Conservation (phyloP, 441 rosid genomes). For the Jatropha multifida region DNA sequence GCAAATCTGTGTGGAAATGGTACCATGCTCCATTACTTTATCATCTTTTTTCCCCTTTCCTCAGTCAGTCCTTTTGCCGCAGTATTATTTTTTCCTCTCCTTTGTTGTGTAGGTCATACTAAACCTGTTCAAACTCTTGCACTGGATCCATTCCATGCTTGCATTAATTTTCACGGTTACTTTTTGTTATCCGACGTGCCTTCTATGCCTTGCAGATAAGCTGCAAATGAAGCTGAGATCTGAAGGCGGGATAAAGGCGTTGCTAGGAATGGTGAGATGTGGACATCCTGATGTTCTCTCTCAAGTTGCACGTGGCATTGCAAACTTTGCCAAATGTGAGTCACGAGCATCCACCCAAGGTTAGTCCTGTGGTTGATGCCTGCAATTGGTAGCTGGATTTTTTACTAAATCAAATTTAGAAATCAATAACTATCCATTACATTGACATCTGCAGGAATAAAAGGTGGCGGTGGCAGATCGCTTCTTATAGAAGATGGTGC, state of each 20-base stretch:
- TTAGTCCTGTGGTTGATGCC: slow-evolving; percentile 18
- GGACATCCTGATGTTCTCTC: slow-evolving; percentile 98
- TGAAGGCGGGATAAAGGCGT: slow-evolving; percentile 97
- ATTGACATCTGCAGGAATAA: slow-evolving; percentile 12
- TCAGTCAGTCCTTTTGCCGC: background rate
- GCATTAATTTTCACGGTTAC: background rate
- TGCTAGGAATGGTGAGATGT: slow-evolving; percentile 97
- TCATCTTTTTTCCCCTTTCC: slow-evolving; percentile 4
- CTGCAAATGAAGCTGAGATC: slow-evolving; percentile 76
- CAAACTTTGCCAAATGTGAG: slow-evolving; percentile 98
- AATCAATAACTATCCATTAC: background rate
- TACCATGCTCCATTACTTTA: slow-evolving; percentile 28
- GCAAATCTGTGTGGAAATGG: slow-evolving; percentile 99
- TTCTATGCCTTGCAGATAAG: slow-evolving; percentile 54
- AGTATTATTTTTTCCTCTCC: too few species aligned
- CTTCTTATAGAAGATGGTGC: slow-evolving; percentile 91
- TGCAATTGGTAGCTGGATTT: background rate
- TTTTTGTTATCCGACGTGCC: background rate
- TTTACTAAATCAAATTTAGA: background rate
- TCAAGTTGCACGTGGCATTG: slow-evolving; percentile 97
- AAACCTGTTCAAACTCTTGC: background rate
- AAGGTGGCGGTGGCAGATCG: slow-evolving; percentile 74
- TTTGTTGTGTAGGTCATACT: background rate
- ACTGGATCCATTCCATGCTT: background rate
- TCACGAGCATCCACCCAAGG: slow-evolving; percentile 51